A percentile compares a stretch with the other conserved stretches of the same genome.
Conservation (phyloP, 495 filamentous ascomycete genomes). For the Clavariopsis aquatica region DNA sequence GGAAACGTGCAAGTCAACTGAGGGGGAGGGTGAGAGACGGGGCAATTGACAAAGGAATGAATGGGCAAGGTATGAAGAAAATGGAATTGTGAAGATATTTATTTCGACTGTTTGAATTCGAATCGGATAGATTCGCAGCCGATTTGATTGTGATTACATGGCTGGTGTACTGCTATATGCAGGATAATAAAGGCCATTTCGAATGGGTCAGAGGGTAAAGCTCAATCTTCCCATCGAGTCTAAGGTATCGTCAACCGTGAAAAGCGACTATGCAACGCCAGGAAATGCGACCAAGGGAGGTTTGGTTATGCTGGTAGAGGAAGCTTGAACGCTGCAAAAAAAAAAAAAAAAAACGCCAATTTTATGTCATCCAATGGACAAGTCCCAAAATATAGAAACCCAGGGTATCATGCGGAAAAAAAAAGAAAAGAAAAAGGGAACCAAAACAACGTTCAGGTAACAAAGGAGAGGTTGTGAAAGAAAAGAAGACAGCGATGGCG, state of each 20-base stretch:
- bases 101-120: not conserved
- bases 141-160: not conserved
- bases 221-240: slow-evolving; percentile 2
- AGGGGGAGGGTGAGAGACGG: not conserved
- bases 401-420: slow-evolving; percentile 28
- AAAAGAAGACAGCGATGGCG: not conserved
- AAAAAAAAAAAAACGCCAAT: slow-evolving; percentile 9
- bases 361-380: not conserved
- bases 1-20: no score
- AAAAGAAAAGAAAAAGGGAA: no score
- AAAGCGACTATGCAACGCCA: slow-evolving; percentile 23
- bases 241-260: slow-evolving; percentile 25
- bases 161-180: not conserved
- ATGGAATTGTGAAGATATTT: not conserved
- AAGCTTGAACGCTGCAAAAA: slow-evolving; percentile 4
- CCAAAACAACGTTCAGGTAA: not conserved
- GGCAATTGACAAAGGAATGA: not conserved
- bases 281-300: slow-evolving; percentile 18
- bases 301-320: not conserved
- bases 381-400: slow-evolving; percentile 9
- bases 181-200: not conserved
- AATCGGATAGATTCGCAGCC: slow-evolving; percentile 1
- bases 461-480: not conserved
- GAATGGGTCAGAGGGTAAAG: not conserved
- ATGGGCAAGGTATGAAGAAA: no score